Percentiles rank a stretch among this genome's conserved stretches.
Evolutionary conservation across 2,329 filamentous ascomycete species (phyloP).

Genomic region (Juglanconis sp.): DNA sequence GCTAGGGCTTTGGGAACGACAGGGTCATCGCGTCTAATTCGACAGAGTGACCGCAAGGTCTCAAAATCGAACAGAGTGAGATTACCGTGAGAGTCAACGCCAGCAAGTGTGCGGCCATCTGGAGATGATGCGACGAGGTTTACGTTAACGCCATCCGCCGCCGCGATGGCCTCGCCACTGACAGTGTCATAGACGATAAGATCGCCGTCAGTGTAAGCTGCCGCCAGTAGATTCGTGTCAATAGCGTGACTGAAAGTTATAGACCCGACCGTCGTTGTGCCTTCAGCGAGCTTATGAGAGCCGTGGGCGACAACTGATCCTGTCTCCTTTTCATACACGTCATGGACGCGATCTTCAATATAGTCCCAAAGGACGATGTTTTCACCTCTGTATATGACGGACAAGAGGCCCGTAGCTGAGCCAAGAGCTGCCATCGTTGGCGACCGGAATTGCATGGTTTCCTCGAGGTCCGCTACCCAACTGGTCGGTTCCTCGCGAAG

Average conservation of each 20-base stretch:
- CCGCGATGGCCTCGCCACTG: constrained; percentile 10
- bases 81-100: constrained; percentile 23
- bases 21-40: constrained; percentile 12
- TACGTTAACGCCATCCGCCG: constrained; percentile 13
- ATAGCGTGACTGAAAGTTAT: constrained; percentile 22
- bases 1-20: constrained; percentile 13
- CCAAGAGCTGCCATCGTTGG: constrained; percentile 21
- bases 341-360: constrained; percentile 19
- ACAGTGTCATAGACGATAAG: constrained; percentile 24
- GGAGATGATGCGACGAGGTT: constrained; percentile 24
- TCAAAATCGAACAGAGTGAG: constrained; percentile 28
- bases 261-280: constrained; percentile 16
- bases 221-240: constrained; percentile 22
- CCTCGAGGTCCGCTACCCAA: constrained; percentile 17
- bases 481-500: constrained; percentile 8
- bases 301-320: constrained; percentile 16
- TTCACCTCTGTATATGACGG: constrained; percentile 26
- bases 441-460: constrained; percentile 13
- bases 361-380: constrained; percentile 25
- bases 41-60: constrained; percentile 20
- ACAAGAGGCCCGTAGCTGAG: constrained; percentile 20
- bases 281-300: constrained; percentile 9
- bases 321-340: constrained; percentile 24
- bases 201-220: constrained; percentile 27
- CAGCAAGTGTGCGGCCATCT: constrained; percentile 28